phyloP scores from a whole-genome alignment of 176 grass and related monocot genomes.

The Eragrostis curvula region DNA sequence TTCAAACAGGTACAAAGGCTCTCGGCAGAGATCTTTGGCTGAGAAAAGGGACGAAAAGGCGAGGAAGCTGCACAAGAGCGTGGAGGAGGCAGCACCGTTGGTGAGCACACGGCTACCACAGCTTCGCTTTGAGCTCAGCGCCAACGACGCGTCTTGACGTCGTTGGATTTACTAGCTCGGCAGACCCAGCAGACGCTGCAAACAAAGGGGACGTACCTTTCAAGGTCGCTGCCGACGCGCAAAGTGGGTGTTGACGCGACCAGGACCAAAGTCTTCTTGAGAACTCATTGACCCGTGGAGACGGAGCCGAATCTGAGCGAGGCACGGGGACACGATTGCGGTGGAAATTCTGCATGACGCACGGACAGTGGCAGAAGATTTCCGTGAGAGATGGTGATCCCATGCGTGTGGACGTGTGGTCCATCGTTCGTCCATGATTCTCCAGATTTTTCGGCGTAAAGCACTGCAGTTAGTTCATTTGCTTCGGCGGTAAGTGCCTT shows the following conservation, averaged over 20 bases:
- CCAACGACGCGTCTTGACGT: neutral
- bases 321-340: neutral
- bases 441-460: too few species aligned
- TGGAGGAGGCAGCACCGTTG: neutral
- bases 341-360: neutral
- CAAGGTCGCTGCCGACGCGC: conserved; percentile 8
- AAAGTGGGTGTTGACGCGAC: neutral
- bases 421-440: neutral
- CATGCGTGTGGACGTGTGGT: too few species aligned
- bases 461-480: too few species aligned
- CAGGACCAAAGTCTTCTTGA: neutral
- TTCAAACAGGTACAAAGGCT: too few species aligned
- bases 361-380: neutral
- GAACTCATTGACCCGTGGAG: conserved; percentile 34
- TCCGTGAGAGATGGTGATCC: neutral
- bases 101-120: conserved; percentile 14
- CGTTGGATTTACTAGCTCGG: neutral
- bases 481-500: neutral
- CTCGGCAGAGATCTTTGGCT: neutral
- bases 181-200: neutral
- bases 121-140: neutral
- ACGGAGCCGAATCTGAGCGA: neutral
- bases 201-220: neutral
- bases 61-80: neutral
- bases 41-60: neutral